Evolutionary conservation across 148 eudicot species (phyloP), one percentile per base, ranked within the genome.

Genomic region (Linanthus parryae): DNA sequence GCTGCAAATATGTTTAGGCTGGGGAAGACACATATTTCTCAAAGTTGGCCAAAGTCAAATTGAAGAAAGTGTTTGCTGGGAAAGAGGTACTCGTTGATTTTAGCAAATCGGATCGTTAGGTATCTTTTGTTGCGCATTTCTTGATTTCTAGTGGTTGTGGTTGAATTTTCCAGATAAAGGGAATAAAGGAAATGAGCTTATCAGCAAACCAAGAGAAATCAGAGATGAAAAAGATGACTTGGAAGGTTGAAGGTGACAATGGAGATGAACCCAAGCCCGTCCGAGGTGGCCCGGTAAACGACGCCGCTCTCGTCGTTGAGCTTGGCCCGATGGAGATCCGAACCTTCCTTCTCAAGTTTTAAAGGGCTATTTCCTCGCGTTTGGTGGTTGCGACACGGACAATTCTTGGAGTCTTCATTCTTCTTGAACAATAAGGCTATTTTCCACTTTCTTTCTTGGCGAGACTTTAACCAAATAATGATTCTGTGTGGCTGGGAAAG

Each of bases 311-410:
- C 45, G 44, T 85, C 26, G 88, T 85, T n/a, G 91, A 89, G 79
- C 85, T 89, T 18, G 88, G 88, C 69, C 88, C 97, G 0, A 89
- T 82, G 90, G 97, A 89, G 68, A 85, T 89, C 30, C 81, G 91
- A 34, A 85, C 97, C 29, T 85, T 89, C 72, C 61, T 77, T 22
- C 25, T 51, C 2, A 31, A 38, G 8, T 51, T 51, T 51, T 51
- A 31, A n/a, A n/a, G n/a, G n/a, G n/a, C n/a, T n/a, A n/a, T n/a
- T n/a, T n/a, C n/a, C n/a, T n/a, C n/a, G n/a, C n/a, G n/a, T n/a
- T n/a, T n/a, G n/a, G n/a, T n/a, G n/a, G n/a, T n/a, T n/a, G n/a
- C n/a, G n/a, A n/a, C n/a, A n/a, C n/a, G n/a, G n/a, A n/a, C n/a
- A n/a, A n/a, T n/a, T n/a, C n/a, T n/a, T n/a, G n/a, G n/a, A n/a